Conservation (phyloP, 2,329 filamentous ascomycete genomes). For the Pseudogymnoascus sp. region DNA sequence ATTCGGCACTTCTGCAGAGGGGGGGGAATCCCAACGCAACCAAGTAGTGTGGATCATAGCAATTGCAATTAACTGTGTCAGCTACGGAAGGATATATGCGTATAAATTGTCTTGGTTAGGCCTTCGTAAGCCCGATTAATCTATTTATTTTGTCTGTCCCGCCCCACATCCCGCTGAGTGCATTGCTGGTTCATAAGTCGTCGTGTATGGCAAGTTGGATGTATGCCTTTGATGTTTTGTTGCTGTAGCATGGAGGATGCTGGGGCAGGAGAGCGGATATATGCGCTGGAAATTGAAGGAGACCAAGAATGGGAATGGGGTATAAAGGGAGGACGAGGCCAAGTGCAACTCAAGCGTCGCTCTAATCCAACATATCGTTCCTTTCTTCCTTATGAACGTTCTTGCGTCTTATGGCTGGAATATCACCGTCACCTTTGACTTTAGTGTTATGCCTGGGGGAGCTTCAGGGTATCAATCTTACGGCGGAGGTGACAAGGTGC, state of each 20-base stretch:
- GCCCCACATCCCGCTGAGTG: neutral
- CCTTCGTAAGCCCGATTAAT: neutral
- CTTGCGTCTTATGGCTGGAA: neutral
- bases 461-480: neutral
- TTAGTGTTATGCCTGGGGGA: neutral
- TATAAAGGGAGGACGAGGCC: too few relatives aligned
- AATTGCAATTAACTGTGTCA: neutral
- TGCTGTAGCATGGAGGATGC: too few relatives aligned
- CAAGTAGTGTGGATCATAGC: neutral
- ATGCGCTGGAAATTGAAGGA: too few relatives aligned
- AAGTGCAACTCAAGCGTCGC: too few relatives aligned
- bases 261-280: too few relatives aligned
- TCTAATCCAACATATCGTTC: too few relatives aligned
- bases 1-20: constrained; percentile 28
- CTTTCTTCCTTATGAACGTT: too few relatives aligned
- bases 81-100: neutral
- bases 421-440: neutral
- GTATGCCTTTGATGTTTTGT: too few relatives aligned
- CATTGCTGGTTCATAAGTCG: too few relatives aligned
- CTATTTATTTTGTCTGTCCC: neutral
- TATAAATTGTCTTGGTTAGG: neutral
- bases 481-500: neutral
- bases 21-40: constrained; percentile 5
- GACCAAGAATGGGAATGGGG: too few relatives aligned
- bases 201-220: too few relatives aligned